Conservation (phyloP, 345 rosid genomes). For the Cochlearia excelsa region DNA sequence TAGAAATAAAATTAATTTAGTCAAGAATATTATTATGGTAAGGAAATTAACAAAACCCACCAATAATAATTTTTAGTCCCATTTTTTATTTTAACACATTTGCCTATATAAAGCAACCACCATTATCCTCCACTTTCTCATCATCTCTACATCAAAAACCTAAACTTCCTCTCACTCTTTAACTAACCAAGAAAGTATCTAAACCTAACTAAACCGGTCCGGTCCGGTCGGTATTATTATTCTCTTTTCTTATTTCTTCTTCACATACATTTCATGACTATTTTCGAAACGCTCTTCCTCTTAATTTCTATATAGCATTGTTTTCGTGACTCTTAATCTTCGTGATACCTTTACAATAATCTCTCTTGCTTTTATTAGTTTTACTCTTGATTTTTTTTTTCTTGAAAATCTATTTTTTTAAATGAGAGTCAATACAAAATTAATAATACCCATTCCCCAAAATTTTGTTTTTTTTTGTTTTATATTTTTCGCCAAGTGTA, state of each 20-base stretch:
- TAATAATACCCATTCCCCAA: constrained; percentile 5
- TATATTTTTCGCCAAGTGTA: constrained; percentile 24
- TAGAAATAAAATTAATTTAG: neutral
- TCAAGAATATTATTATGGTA: constrained; percentile 5
- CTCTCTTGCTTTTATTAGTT: neutral
- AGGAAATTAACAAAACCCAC: constrained; percentile 6
- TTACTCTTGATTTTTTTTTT: neutral
- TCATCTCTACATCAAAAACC: constrained; percentile 14
- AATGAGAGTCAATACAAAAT: neutral
- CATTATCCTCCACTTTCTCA: constrained; percentile 18
- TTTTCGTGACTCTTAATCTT: constrained; percentile 26
- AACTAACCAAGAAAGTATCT: neutral
- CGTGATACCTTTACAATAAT: constrained; percentile 1
- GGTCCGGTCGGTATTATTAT: constrained; percentile 18
- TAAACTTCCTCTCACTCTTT: neutral
- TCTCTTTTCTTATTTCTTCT: constrained; percentile 7
- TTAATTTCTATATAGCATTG: constrained; percentile 21
- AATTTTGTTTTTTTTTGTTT: neutral
- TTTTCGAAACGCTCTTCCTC: constrained; percentile 29
- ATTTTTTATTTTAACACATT: constrained; percentile 12
- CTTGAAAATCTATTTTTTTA: neutral
- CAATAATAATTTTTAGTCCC: constrained; percentile 10
- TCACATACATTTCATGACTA: constrained; percentile 31
- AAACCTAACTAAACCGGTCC: constrained; percentile 23
- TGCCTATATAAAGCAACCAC: constrained; percentile 28